Base-by-base conservation (phyloP, 192 early-diverging fungal genomes). In the Coemansia sp. region DNA sequence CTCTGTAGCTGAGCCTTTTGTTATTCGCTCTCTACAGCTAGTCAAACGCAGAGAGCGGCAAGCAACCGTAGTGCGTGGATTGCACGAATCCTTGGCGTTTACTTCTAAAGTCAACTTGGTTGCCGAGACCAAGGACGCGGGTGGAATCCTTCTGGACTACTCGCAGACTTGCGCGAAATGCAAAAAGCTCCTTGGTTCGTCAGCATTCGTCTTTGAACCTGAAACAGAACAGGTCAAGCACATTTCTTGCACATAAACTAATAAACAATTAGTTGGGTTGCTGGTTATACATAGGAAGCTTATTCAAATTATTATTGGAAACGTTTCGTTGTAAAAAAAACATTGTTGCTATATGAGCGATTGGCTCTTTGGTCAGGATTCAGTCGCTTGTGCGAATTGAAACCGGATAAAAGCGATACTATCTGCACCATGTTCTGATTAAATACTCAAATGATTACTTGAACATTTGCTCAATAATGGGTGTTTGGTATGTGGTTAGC, bases 121-220 rank as follows among this genome's bases (percentile, higher is more conserved):
- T 2, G 57, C 59, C 6, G 60, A 18, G 3, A 33, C 60, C 3
- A 23, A 21, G 7, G 43, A 39, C 7, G 30, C 33, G 1, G 71
- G 67, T 4, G 49, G 67, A 10, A 48, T 81, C 21, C 23, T 29
- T 1, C 56, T 82, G 35, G 79, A 68, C n/a, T 76, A 68, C 49
- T 55, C 74, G 45, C 79, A 82, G 58, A 72, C 71, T 0, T 82
- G 79, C 37, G 70, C 67, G n/a, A 61, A 56, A 23, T 82, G 79
- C 35, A 64, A 67, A 15, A 82, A 82, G 43, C 67, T 82, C 21
- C 59, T 82, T 29, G 79, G 79, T 3, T 82, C 79, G 8, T 76
- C 79, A 8, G 66, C 74, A 4, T 82, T 82, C 68, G 79, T 72
- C 16, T 72, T 63, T 23, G 48, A 25, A 28, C 70, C 74, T 0